A percentile compares a stretch with the other conserved stretches of the same genome.
phyloP scores from a whole-genome alignment of 129 eudicot genomes.

The Logfia minima region DNA sequence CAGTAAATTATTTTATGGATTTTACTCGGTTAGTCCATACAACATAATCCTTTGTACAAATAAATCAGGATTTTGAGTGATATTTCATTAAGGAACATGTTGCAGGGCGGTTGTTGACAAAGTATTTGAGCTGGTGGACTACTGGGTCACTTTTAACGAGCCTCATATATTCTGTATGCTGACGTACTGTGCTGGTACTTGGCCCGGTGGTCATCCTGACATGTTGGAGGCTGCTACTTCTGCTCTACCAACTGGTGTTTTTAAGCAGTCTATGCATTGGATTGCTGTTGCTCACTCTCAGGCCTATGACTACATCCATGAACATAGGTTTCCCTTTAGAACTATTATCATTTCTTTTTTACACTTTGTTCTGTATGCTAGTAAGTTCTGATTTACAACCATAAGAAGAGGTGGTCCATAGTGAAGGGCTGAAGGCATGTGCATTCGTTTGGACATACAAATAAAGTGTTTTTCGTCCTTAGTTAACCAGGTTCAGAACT shows the following conservation, averaged over 20 bases:
- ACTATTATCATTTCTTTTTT: not conserved
- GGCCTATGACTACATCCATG: conserved; percentile 94
- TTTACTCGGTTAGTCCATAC: conserved; percentile 67
- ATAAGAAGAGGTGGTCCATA: not conserved
- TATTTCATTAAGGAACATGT: conserved; percentile 3
- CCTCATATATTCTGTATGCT: conserved; percentile 93
- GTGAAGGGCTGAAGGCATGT: not conserved
- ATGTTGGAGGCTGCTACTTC: conserved; percentile 95
- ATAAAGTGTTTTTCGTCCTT: not conserved
- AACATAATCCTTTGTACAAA: not conserved
- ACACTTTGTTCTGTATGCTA: conserved; percentile 2
- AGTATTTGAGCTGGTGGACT: conserved; percentile 83
- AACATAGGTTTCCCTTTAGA: conserved; percentile 56
- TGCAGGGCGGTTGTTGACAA: conserved; percentile 87
- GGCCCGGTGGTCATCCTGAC: conserved; percentile 99
- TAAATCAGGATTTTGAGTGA: not conserved
- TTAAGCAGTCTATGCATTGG: conserved; percentile 85
- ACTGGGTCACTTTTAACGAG: conserved; percentile 96
- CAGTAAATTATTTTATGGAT: conserved; percentile 90
- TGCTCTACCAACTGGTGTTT: conserved; percentile 87
- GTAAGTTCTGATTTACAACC: not conserved
- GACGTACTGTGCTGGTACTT: conserved; percentile 94
- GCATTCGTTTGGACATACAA: not conserved
- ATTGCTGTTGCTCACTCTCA: conserved; percentile 84
- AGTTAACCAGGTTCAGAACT: conserved; percentile 6